A percentile compares a stretch with the other conserved stretches of the same genome.
phyloP scores from a whole-genome alignment of 495 filamentous ascomycete species.

The Penicillium manginii region DNA sequence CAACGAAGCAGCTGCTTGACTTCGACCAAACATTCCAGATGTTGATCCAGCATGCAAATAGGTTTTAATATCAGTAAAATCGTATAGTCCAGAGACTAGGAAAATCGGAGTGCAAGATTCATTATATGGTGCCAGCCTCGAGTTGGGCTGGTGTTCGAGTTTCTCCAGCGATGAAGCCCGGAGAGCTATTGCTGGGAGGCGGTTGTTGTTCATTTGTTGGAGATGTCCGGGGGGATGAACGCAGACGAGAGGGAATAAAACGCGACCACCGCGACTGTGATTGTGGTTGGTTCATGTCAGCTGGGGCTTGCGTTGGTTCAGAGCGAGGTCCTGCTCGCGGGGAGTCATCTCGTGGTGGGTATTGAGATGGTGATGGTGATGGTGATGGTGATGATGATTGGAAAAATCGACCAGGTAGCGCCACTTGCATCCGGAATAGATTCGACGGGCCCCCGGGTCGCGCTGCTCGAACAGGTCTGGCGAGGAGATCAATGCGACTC shows the following conservation, averaged over 20 bases:
- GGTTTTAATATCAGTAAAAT: constrained; percentile 10
- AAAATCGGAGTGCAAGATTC: not conserved
- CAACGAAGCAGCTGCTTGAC: constrained; percentile 16
- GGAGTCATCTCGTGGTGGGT: not conserved
- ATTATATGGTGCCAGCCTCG: constrained; percentile 33
- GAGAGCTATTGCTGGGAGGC: not conserved
- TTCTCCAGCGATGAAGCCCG: not conserved
- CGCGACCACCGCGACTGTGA: constrained; percentile 19
- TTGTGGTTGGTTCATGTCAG: not conserved
- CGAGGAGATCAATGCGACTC: constrained; percentile 18
- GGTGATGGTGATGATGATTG: constrained; percentile 12
- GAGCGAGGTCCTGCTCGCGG: constrained; percentile 1
- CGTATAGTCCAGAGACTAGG: not conserved
- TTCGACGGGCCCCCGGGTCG: constrained; percentile 13
- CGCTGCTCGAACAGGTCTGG: constrained; percentile 25
- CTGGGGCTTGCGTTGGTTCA: not conserved
- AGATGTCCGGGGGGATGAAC: constrained; percentile 8
- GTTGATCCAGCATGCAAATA: constrained; percentile 21
- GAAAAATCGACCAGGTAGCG: constrained; percentile 23
- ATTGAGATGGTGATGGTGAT: constrained; percentile 3
- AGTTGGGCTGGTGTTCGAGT: constrained; percentile 37
- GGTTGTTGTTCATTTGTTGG: not conserved
- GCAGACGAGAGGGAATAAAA: constrained; percentile 26
- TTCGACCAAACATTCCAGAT: constrained; percentile 39
- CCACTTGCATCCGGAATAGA: constrained; percentile 20